Evolutionary conservation across 2,329 filamentous ascomycete species (phyloP).

Genomic region (Alternaria sp.): DNA sequence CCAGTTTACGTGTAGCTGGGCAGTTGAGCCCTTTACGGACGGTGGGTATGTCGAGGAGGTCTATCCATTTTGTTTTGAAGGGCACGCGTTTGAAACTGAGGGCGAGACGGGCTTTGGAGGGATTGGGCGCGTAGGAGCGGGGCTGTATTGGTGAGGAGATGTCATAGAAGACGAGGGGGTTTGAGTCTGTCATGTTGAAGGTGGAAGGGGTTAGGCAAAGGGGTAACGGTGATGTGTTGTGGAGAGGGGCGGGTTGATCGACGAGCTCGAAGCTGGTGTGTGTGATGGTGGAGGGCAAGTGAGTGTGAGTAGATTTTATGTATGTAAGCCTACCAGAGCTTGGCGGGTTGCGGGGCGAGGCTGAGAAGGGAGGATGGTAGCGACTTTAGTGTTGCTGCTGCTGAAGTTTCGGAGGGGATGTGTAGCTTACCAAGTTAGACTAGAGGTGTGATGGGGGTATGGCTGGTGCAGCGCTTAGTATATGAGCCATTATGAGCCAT

Average conservation of each 20-base stretch:
- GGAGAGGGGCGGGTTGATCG: not conserved
- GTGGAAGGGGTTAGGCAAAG: not conserved
- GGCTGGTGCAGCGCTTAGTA: too few species aligned
- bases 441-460: not conserved
- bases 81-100: constrained; percentile 60
- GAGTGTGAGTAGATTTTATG: not conserved
- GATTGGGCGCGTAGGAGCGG: constrained; percentile 59
- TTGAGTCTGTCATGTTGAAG: constrained; percentile 35
- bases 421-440: not conserved
- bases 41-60: constrained; percentile 58
- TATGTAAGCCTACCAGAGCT: constrained; percentile 2
- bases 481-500: not conserved
- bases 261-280: not conserved
- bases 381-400: not conserved
- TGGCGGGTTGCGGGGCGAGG: constrained; percentile 1
- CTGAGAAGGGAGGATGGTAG: not conserved
- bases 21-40: constrained; percentile 60
- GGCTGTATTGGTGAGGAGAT: constrained; percentile 54
- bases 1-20: constrained; percentile 62
- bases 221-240: not conserved
- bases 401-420: not conserved
- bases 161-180: constrained; percentile 58
- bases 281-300: not conserved
- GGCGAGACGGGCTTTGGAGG: constrained; percentile 61
- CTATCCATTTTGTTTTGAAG: constrained; percentile 63